Conservation (phyloP, 2,329 filamentous ascomycete genomes). For the Mycosphaerelloides madeirae region DNA sequence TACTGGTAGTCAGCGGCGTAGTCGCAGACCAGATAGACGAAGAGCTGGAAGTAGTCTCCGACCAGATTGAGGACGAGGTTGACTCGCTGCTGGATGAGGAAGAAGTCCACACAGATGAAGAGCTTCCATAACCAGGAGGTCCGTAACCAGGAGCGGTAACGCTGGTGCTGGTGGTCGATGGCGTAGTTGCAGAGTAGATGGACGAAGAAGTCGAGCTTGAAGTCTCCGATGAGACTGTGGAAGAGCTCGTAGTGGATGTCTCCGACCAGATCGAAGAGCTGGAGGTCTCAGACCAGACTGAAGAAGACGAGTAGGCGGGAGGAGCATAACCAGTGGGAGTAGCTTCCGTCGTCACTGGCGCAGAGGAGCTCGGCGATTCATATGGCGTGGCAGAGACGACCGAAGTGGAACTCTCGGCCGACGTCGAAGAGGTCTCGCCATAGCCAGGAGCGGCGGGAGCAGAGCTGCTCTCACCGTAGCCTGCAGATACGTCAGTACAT, state of each 20-base stretch:
- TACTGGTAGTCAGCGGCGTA: no score
- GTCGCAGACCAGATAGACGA: no score
- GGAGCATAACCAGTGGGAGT: conserved; percentile 9
- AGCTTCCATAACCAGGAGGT: conserved; percentile 2
- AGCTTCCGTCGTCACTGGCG: conserved; percentile 2
- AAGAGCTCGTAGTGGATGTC: conserved; percentile 1
- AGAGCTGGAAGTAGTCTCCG: not conserved
- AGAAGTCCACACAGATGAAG: not conserved
- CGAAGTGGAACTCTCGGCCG: not conserved
- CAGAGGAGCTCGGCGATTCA: conserved; percentile 8
- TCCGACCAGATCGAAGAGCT: conserved; percentile 1
- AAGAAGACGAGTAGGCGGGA: conserved; percentile 6
- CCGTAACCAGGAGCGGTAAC: conserved; percentile 2
- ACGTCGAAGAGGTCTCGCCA: conserved; percentile 5
- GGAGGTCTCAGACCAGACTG: conserved; percentile 1
- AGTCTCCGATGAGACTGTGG: conserved; percentile 1
- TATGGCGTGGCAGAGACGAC: conserved; percentile 4
- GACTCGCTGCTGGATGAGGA: no score
- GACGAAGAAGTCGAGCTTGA: conserved; percentile 9
- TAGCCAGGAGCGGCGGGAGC: conserved; percentile 4
- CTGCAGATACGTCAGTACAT: no score
- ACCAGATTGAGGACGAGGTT: not conserved
- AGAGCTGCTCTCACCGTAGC: not conserved
- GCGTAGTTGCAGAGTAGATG: conserved; percentile 5
- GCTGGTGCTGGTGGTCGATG: not conserved